These are phyloP conservation scores for Dictyostelium citrinum DNA, from an alignment of 78 protist genomes.

Conservation along the genomic window DNA sequence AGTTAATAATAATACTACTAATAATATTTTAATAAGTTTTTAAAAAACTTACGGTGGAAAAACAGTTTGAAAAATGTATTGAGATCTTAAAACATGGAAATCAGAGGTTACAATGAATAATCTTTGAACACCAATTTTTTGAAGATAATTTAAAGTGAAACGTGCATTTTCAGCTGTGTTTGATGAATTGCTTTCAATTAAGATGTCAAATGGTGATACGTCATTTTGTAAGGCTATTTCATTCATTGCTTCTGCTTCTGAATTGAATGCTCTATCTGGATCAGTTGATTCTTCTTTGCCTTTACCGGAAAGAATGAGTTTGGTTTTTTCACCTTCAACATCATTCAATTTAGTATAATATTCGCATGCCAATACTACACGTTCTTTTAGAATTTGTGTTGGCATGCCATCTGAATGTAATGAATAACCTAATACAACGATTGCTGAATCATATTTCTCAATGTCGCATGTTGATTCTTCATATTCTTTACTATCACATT, in stretches of 20 bases:
- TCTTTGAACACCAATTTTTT: neutral
- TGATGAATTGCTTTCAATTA: conserved; percentile 5
- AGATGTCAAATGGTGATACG: neutral
- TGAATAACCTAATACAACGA: conserved; percentile 23
- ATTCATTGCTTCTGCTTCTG: conserved; percentile 63
- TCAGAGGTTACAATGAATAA: conserved; percentile 29
- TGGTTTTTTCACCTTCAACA: neutral
- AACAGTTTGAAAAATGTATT: conserved; percentile 59
- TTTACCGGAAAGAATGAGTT: conserved; percentile 34
- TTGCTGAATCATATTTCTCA: neutral
- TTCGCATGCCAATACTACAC: conserved; percentile 19
- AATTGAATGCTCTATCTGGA: neutral
- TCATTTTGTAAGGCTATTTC: neutral
- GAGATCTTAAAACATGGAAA: conserved; percentile 47
- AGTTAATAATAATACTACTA: no score
- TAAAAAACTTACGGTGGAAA: conserved; percentile 19
- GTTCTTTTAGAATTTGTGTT: conserved; percentile 46
- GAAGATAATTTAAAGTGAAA: neutral
- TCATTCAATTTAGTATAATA: neutral
- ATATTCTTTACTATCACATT: no score
- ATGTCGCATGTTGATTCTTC: neutral
- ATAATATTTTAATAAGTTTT: no score
- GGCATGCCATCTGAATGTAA: conserved; percentile 68
- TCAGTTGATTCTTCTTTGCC: neutral
- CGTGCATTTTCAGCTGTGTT: conserved; percentile 68